Base-by-base conservation (phyloP, 108 stramenopile genomes). In the Fistulifera solaris region DNA sequence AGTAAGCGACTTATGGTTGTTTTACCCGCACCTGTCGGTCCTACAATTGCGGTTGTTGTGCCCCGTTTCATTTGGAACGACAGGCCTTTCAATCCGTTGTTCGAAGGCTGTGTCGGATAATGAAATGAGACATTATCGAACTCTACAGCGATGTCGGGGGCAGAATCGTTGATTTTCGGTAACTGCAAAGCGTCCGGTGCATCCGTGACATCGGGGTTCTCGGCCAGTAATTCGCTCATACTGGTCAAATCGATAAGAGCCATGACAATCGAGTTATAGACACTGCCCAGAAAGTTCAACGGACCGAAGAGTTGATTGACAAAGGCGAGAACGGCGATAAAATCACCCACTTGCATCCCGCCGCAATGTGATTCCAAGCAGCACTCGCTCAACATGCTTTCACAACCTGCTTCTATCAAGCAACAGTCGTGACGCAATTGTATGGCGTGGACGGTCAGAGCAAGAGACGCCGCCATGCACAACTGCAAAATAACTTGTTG, bases 1-100 rank as follows among this genome's bases (percentile, higher is more conserved):
- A 99, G 72, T 3, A 99, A 68, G 14, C 95, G 76, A 15, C 72
- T 70, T 22, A 96, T 72, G 1, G 96, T 97, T 1, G 96, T 96
- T 68, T 99, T 97, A 22, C 98, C 98, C 15, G 85, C 64, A 35
- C 83, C 83, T n/a, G 94, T 95, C 8, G 91, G 71, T 22, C 98
- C 98, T 1, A 97, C 96, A 39, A 99, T 77, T 13, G 96, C 98
- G 0, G 94, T 96, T 2, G 92, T 88, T 14, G 94, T 97, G 13
- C 96, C 96, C 12, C 85, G 71, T 61, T 78, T 87, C 80, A 97
- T 82, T 48, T 81, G 82, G 71, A 97, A 94, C 0, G 84, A 85
- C 16, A 97, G 31, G 24, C 85, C 88, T 58, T 91, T 86, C 56
- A 97, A 62, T 10, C 93, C 93, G 50, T 81, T 84, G 27, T 61